Evolutionary conservation across 2,329 filamentous ascomycete species (phyloP), one percentile per base, ranked within the genome.

Genomic region (Rhynchosporium agropyri): DNA sequence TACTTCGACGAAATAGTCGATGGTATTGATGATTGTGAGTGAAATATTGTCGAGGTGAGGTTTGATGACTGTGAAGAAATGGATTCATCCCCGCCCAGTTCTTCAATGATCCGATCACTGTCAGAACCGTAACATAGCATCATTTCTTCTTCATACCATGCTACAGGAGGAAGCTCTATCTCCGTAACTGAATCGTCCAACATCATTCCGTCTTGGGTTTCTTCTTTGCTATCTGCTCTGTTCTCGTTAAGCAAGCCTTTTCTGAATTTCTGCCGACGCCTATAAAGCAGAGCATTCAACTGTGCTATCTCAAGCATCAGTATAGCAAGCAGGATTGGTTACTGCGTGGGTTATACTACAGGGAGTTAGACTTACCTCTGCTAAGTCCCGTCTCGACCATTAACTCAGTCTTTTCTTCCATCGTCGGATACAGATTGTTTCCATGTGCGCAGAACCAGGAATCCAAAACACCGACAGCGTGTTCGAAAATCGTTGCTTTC

Each of bases 371-470:
- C 57, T 51, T 26, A 63, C 65, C 5, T 26, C 20, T 43, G 3
- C 38, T 58, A 3, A 67, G 45, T 1, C 60, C 63, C 12, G 60
- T 67, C 10, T 53, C 36, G 3, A 31, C 26, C 33, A 61, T 58
- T 46, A 67, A 45, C 20, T 60, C n/a, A 9, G 45, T 33, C 49
- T 60, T 65, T 43, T 65, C 58, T 15, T 26, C 36, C 29, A 4
- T 20, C 12, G 49, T 61, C 15, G 63, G 61, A 28, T 59, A 58
- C n/a, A 43, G 42, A 31, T 43, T 46, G 33, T 38, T 15, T 9
- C n/a, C 1, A 58, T 63, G 36, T 6, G 53, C 12, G 1, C 42
- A 20, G 5, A 59, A 6, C 60, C 63, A 65, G 33, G 10, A 42
- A 48, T 56, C 7, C 15, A 67, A 28, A 10, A 61, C 31, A 12